phyloP scores from a whole-genome alignment of 331 rosid species.

The Dryas integrifolia region DNA sequence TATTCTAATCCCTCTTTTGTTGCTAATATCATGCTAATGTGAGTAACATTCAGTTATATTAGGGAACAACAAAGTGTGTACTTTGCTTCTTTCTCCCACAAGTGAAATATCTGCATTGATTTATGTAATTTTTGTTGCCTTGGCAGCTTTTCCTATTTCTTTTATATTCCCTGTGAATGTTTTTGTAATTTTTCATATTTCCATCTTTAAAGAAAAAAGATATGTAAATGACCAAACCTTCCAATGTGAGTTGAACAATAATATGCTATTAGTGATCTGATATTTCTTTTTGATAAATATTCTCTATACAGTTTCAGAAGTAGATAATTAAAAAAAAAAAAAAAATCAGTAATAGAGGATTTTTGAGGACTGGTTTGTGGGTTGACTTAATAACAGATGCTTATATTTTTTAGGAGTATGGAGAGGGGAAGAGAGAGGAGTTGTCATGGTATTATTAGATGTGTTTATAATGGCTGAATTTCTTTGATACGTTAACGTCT shows the following conservation, averaged over 20 bases:
- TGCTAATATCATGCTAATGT: neutral
- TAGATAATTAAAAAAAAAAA: no score
- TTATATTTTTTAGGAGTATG: neutral
- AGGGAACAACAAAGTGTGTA: neutral
- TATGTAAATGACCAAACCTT: no score
- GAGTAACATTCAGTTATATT: neutral
- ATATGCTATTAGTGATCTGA: neutral
- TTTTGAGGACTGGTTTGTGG: neutral
- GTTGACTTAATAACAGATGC: neutral
- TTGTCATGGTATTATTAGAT: neutral
- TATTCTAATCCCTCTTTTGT: neutral
- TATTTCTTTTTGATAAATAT: neutral
- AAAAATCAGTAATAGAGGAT: neutral
- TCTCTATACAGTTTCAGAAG: no score
- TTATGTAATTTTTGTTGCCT: neutral
- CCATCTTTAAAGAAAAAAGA: neutral
- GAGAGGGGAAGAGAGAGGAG: neutral
- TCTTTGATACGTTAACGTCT: neutral
- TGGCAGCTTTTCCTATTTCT: neutral
- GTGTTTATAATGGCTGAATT: neutral
- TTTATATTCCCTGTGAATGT: neutral
- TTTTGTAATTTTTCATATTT: constrained; percentile 1
- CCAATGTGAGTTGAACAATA: neutral
- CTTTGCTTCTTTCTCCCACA: neutral
- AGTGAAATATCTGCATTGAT: constrained; percentile 1